phyloP scores from a whole-genome alignment of 2,329 filamentous ascomycete species.

The Colletotrichum acutatum region DNA sequence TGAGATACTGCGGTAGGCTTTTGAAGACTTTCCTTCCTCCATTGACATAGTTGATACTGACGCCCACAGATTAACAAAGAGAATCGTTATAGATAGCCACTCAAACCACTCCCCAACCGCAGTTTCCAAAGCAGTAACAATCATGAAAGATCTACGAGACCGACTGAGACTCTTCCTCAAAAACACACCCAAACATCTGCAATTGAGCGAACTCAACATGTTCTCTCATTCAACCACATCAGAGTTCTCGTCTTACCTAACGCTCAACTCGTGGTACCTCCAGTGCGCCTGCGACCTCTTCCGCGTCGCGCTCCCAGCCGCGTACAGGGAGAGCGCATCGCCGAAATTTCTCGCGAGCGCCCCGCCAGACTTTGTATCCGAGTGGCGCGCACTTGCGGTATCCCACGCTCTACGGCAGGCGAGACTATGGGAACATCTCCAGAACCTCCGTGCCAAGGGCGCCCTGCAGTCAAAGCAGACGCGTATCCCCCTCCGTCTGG shows the following conservation, averaged over 20 bases:
- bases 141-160: not conserved
- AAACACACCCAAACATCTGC: conserved; percentile 6
- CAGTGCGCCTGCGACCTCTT: conserved; percentile 18
- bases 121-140: not conserved
- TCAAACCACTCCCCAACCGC: not conserved
- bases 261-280: conserved; percentile 26
- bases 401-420: conserved; percentile 20
- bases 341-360: conserved; percentile 8
- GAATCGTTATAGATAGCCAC: conserved; percentile 4
- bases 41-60: not conserved
- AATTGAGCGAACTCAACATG: conserved; percentile 16
- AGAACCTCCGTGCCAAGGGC: not conserved
- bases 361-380: not conserved
- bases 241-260: conserved; percentile 18
- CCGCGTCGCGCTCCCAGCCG: conserved; percentile 2
- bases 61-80: conserved; percentile 3
- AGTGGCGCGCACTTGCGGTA: conserved; percentile 2
- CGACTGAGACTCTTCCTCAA: not conserved
- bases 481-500: conserved; percentile 12
- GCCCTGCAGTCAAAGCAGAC: conserved; percentile 24
- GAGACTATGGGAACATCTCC: conserved; percentile 18
- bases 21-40: no score
- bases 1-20: not conserved
- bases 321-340: conserved; percentile 4
- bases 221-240: conserved; percentile 19